Evolutionary conservation across 768 basidiomycete genomes (phyloP), one percentile per base, ranked within the genome.

Genomic region (Leccinum pellstonianum): DNA sequence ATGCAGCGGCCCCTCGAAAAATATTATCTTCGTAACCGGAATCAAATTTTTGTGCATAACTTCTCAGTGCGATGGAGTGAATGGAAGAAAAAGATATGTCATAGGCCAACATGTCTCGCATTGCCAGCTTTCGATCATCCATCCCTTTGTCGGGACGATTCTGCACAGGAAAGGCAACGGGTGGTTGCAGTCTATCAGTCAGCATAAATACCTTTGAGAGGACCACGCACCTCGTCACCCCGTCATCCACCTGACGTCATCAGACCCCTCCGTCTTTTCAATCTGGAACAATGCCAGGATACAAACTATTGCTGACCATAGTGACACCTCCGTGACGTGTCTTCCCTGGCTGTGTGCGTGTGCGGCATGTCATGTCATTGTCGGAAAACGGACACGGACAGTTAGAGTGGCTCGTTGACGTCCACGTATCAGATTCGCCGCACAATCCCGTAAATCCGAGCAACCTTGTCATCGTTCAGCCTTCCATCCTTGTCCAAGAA

Each of bases 191-290:
- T 0, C 9, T 9, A 29, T 29, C 29, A 29, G 29, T 29, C 29
- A 29, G 29, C 29, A 29, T 3, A 9, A 29, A 9, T 29, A 29
- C 29, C 29, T 29, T 29, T 29, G 29, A 29, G 29, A 29, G 29
- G 29, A 29, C 29, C 29, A 29, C 29, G 9, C 29, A 29, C 29
- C 29, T 29, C 29, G 29, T 29, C 9, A 29, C 29, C 9, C 68
- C 23, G 38, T 61, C 29, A 25, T 51, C 66, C 66, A 69, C n/a
- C 60, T 51, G 5, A 21, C 37, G 2, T 70, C 50, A 4, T 63
- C 61, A 23, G 61, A 57, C 1, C 61, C 33, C 29, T 29, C 29
- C 29, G 29, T 29, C 29, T 29, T 29, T 29, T 29, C 29, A 29
- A 29, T 29, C 29, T 3, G 29, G 31, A 31, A 31, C 31, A 31